Base-by-base conservation (phyloP, 352 stramenopile species). In the Nothophytophthora sp. region DNA sequence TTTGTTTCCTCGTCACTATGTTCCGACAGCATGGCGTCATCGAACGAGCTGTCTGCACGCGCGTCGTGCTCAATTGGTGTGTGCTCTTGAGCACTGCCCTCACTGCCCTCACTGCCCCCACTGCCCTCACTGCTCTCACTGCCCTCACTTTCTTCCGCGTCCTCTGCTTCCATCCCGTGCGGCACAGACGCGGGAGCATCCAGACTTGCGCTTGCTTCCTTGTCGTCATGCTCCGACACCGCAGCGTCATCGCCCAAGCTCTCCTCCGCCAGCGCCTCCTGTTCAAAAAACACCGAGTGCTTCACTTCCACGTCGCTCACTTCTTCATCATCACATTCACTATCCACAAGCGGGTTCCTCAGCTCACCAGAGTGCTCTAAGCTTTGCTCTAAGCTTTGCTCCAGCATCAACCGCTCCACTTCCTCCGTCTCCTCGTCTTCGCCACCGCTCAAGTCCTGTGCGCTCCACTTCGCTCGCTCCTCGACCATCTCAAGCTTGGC, bases 241-340 rank as follows among this genome's bases (percentile, higher is more conserved):
- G 47, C 35, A 37, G 37, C 22, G 37, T 61, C 48, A 53, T 51
- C 50, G 57, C 19, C 36, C 12, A 40, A 60, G 24, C 49, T 16
- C n/a, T 62, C 59, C 27, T n/a, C 35, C 49, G 60, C n/a, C n/a
- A n/a, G n/a, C n/a, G n/a, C 7, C 22, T 60, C 47, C 35, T 50
- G 35, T 44, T 43, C 43, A 45, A 32, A 36, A 10, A 42, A 30
- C 38, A 19, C 35, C 20, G 42, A 42, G 23, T 51, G 40, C 30
- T 51, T 51, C 19, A 41, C 39, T 29, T 54, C 55, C 6, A 35
- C 44, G 37, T 62, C 41, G 39, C n/a, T n/a, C n/a, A n/a, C n/a
- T n/a, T 60, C 54, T 59, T 55, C 62, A n/a, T 51, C 42, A 46
- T 73, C 50, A 58, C 56, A 58, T 63, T 75, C 68, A 70, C 60